phyloP scores from a whole-genome alignment of 2,329 filamentous ascomycete genomes.

The Cytospora schulzeri region DNA sequence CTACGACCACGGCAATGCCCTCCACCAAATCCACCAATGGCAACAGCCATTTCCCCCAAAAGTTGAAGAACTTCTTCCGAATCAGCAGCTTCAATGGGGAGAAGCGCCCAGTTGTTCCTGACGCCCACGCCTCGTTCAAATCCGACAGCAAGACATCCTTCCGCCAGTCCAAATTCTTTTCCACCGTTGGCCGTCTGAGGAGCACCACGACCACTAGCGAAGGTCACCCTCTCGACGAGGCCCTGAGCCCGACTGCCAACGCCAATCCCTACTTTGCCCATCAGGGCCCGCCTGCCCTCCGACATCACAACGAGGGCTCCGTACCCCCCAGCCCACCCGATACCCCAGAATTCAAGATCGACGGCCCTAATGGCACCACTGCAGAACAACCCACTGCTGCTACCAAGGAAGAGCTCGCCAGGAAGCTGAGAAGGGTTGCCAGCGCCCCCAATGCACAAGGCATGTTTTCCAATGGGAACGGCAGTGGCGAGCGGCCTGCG shows the following conservation, averaged over 20 bases:
- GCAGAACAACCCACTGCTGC: constrained; percentile 71
- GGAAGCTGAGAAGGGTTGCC: constrained; percentile 90
- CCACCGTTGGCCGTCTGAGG: constrained; percentile 81
- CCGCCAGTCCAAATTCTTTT: constrained; percentile 86
- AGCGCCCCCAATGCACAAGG: constrained; percentile 97
- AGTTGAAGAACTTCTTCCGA: constrained; percentile 71
- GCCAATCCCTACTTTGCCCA: constrained; percentile 98
- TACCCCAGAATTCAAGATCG: constrained; percentile 76
- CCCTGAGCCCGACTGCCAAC: constrained; percentile 86
- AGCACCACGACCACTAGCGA: constrained; percentile 92
- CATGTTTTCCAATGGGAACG: constrained; percentile 68
- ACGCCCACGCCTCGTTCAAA: constrained; percentile 42
- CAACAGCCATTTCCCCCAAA: constrained; percentile 65
- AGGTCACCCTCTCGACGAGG: constrained; percentile 86
- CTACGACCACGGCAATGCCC: constrained; percentile 44
- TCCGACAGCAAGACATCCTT: constrained; percentile 68
- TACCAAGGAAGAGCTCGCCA: constrained; percentile 90
- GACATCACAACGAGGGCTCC: constrained; percentile 93
- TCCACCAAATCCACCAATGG: constrained; percentile 57
- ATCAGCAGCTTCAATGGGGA: constrained; percentile 55
- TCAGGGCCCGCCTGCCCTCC: constrained; percentile 88
- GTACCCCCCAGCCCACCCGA: constrained; percentile 91
- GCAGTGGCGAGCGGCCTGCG: constrained; percentile 68
- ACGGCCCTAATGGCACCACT: constrained; percentile 65
- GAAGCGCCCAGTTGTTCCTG: constrained; percentile 30